Evolutionary conservation across 2,329 filamentous ascomycete species (phyloP), one percentile per base, ranked within the genome.

Genomic region (Aureobasidium sp.): DNA sequence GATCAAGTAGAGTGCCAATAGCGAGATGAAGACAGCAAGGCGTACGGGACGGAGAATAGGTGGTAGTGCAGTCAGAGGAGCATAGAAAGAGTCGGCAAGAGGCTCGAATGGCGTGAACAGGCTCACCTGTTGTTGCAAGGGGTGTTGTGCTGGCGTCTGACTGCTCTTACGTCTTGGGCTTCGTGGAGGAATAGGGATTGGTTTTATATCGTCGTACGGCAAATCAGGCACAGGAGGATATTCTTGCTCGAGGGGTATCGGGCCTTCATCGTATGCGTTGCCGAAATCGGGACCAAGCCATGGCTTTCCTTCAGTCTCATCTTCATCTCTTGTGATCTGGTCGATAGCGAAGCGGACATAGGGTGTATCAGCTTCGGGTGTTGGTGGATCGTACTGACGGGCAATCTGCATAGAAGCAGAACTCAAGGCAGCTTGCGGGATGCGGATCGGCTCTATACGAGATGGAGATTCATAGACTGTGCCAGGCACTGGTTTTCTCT

Each of bases 301-400:
- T 29, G 42, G 30, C 32, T 58, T 58, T 10, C 54, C 57, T 41
- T 59, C 42, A 9, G 11, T 11, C 6, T 85, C 79, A 63, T 89
- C 85, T 62, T 86, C 86, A 68, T 89, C 84, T 52, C 88, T 81
- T 6, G 91, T 95, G 67, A 97, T 78, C 65, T 93, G 90, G 65
- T 96, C 89, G 65, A 97, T 85, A 45, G 93, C 92, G 72, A 94
- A 95, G 65, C 88, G 88, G 65, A 97, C 90, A 73, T 92, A 96
- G 0, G 91, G 91, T 9, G 86, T 88, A 69, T 96, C 91, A 42
- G 91, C 79, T 10, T 87, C 90, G 0, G 91, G 91, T 0, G 90
- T 93, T 3, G 81, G 78, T 13, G 79, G 76, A 57, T 76, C 76
- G 49, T 57, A 47, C 55, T 70, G 69, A 15, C 69, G 68, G 42